Base-by-base conservation (phyloP, 2,329 filamentous ascomycete species). In the Pyrenophora graminea region DNA sequence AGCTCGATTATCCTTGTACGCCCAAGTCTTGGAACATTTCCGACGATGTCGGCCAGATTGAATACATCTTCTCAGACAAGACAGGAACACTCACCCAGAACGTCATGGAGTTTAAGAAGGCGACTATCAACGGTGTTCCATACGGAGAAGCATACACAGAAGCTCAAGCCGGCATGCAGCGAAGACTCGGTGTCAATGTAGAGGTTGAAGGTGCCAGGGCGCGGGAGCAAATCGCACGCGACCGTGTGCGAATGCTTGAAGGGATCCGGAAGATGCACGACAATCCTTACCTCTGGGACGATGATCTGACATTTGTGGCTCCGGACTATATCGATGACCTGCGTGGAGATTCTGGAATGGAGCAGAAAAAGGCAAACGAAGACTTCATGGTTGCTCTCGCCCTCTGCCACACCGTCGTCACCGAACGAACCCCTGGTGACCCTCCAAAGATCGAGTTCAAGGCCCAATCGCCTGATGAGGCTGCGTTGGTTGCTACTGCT, bases 11-110 rank as follows among this genome's bases (percentile, higher is more conserved):
- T 68, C 91, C 93, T 2, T 99, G 95, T 70, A 91, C 96, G 9
- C 94, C 95, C 4, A 97, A 97, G 69, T 91, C 92, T 0, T 99
- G 94, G 94, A 99, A 97, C 70, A 97, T 99, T 43, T 97, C 93
- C 1, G 94, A 99, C 69, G 95, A 99, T 66, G 81, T 99, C 39
- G 94, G 94, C 10, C 94, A 99, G 75, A 96, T 99, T 56, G 94
- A 97, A 75, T 99, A 97, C 78, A 96, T 99, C 61, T 99, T 99
- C 74, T 97, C 90, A 0, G 90, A 96, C 79, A 96, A 96, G 76
- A 96, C 90, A 0, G 90, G 90, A 51, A 96, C 90, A 2, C 77
- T 96, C 58, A 96, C 90, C 0, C 90, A 95, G 67, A 96, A 96
- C 70, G 89, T 95, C 45, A 96, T 96, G 94, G 95, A 99, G 73